Base-by-base conservation (phyloP, 768 basidiomycete genomes). In the Nevesoporus exiguus region DNA sequence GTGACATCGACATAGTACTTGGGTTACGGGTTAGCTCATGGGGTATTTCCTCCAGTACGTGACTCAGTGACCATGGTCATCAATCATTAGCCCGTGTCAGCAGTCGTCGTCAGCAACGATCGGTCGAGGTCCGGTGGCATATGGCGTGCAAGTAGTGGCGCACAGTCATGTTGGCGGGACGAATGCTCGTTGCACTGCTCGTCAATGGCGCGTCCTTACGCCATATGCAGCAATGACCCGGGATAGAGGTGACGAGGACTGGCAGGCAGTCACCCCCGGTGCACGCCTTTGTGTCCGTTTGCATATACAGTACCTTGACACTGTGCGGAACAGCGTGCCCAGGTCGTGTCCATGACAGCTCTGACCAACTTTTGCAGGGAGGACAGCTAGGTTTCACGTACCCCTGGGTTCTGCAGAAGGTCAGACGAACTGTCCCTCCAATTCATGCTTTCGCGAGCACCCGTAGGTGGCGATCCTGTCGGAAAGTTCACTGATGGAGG, bases 251-350 rank as follows among this genome's bases (percentile, higher is more conserved):
- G 10, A 14, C 2, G 21, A n/a, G 14, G 14, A 57, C 79, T 66
- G 59, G 80, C 80, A 70, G 70, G 30, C 78, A 76, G 61, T 82
- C 80, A 45, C 80, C 79, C 0, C 79, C 80, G 7, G 80, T 78
- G 64, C 79, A 80, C 59, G 73, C 73, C 10, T 69, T 70, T 30
- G 62, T 67, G 29, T 72, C 66, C 1, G 67, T 63, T n/a, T 68
- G 59, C 57, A 76, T 51, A 22, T 57, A 62, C 44, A 81, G 47
- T 8, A 61, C 58, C 22, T 63, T 67, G 25, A 76, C 75, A 8
- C 74, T 73, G 5, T 55, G 49, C 7, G 68, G 66, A 10, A 70
- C 60, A 17, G 59, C 59, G 6, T 59, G 40, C 3, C 65, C 67
- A 0, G 69, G 50, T 49, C 10, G 60, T 64, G 42, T 73, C 65